Conservation (phyloP, 164 flowering plant genomes). For the Vitis labrusca region DNA sequence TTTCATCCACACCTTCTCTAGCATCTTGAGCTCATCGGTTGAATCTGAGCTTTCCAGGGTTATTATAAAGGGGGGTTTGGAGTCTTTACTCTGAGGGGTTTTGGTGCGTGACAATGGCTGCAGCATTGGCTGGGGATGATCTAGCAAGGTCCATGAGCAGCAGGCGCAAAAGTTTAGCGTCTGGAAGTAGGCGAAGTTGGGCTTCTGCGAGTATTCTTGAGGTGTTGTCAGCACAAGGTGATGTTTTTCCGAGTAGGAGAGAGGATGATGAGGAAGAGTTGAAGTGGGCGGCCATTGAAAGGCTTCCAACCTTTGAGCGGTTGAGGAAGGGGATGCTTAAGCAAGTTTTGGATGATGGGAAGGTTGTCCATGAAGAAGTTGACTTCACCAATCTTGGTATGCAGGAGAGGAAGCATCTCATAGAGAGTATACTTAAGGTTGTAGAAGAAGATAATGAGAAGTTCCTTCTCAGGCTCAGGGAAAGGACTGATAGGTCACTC, state of each 20-base stretch:
- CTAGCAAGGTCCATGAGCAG: constrained; percentile 21
- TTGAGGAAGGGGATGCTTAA: constrained; percentile 43
- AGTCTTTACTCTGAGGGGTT: background rate
- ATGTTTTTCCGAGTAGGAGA: constrained; percentile 16
- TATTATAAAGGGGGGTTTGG: background rate
- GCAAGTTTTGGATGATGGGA: constrained; percentile 44
- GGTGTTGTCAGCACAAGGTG: constrained; percentile 16
- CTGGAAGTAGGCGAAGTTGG: constrained; percentile 22
- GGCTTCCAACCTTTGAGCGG: constrained; percentile 66
- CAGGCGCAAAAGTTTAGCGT: constrained; percentile 11
- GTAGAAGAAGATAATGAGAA: constrained; percentile 58
- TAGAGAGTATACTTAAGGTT: constrained; percentile 45
- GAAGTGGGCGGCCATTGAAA: constrained; percentile 74
- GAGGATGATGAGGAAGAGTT: constrained; percentile 69
- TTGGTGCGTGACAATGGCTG: background rate
- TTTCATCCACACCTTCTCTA: no score
- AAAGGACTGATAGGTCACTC: constrained; percentile 51
- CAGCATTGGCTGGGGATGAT: constrained; percentile 17
- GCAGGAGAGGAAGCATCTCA: constrained; percentile 43
- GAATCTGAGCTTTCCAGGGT: no score
- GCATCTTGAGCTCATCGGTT: no score
- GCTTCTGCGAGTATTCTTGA: constrained; percentile 23
- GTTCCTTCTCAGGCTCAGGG: constrained; percentile 39
- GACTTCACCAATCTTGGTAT: constrained; percentile 45
- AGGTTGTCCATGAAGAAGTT: constrained; percentile 39